Base-by-base conservation (phyloP, 164 flowering plant species). In the Warburgia ugandensis region DNA sequence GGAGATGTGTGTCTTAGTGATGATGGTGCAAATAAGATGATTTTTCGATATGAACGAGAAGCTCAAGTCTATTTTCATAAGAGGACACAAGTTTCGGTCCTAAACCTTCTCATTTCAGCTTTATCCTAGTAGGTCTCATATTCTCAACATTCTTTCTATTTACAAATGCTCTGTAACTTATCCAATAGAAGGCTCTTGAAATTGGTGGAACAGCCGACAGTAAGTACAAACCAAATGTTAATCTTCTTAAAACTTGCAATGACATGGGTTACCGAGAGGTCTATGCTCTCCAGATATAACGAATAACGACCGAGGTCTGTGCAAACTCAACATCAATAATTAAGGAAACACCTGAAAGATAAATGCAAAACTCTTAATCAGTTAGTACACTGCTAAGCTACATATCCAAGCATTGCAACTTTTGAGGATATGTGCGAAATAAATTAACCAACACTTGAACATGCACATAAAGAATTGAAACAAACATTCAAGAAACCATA, bases 401-500 rank as follows among this genome's bases (percentile, higher is more conserved):
- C 54, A 54, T 47, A 49, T 41, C 39, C 57, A 50, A 54, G 59
- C 53, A 63, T 52, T 56, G 59, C 57, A 25, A 49, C 48, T 50
- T 44, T 56, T 31, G 41, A 50, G 41, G 58, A 54, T 41, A 36
- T 45, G 42, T 38, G 47, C 26, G 60, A 61, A 61, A 45, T 28
- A 47, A 69, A 61, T 31, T 54, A 59, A 38, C 54, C 52, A 33
- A 55, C 55, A 61, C 54, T 51, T 48, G 51, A 50, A 65, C 14
- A 36, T 29, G 58, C 55, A 36, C 50, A 30, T 32, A 38, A 56
- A 47, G 48, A 46, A 51, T 50, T 38, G 48, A 52, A 54, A 50
- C 7, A 43, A 52, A 20, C 59, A 27, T 39, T 46, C 29, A 28
- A 35, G 41, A 60, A 55, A 46, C 52, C 68, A 54, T 64, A 64